Percentiles rank a stretch among this genome's conserved stretches.
Conservation (phyloP, 257 asterid species). For the Gynochthodes officinalis region DNA sequence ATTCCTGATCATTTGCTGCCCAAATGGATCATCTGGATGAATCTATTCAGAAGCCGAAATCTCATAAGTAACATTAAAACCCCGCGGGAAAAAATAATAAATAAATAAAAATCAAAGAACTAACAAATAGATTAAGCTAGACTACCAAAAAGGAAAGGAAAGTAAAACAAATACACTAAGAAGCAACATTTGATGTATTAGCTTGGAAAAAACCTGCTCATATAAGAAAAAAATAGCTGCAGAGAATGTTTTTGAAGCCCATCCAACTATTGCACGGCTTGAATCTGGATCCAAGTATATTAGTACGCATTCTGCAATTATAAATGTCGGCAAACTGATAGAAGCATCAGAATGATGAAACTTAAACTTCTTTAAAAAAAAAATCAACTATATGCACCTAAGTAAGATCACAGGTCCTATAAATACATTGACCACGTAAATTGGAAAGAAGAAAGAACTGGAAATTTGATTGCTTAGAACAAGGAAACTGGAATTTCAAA, state of each 20-base stretch:
- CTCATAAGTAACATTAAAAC: neutral
- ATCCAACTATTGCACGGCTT: conserved; percentile 68
- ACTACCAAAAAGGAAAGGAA: conserved; percentile 1
- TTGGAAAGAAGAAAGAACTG: neutral
- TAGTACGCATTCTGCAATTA: conserved; percentile 99
- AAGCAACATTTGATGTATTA: neutral
- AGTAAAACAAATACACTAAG: neutral
- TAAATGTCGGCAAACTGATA: conserved; percentile 98
- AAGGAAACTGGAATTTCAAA: neutral
- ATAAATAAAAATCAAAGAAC: neutral
- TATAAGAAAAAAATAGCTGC: conserved; percentile 87
- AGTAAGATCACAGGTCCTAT: neutral
- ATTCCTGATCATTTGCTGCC: conserved; percentile 94
- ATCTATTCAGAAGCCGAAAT: conserved; percentile 44
- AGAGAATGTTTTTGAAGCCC: conserved; percentile 91
- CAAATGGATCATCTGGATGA: conserved; percentile 97
- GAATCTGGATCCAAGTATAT: conserved; percentile 94
- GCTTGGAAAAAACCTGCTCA: conserved; percentile 69
- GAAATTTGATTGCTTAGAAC: neutral
- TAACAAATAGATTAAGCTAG: conserved; percentile 7
- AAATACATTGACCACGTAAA: neutral
- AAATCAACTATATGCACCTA: neutral
- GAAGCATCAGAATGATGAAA: conserved; percentile 52
- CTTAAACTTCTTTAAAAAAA: neutral
- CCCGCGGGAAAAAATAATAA: neutral